Conservation (phyloP, 163 green algal species). For the Trebouxia gelatinosa region DNA sequence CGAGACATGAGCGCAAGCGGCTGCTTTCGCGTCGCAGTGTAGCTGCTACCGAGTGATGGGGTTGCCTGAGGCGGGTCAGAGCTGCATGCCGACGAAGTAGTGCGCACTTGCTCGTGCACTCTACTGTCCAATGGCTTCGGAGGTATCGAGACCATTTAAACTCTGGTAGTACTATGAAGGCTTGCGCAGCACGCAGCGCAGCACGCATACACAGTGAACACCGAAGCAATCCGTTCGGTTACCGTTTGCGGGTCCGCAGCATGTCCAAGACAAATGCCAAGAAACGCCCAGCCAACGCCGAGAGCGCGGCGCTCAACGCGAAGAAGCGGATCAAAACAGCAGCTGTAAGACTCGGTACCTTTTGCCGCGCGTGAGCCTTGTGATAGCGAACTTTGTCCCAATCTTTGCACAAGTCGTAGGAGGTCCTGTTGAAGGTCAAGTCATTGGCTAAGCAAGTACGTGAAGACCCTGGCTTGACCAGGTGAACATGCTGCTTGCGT, state of each 20-base stretch:
- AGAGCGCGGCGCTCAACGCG: neutral
- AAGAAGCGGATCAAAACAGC: slow-evolving; percentile 32
- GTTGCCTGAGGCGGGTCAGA: no score
- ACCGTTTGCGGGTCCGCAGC: neutral
- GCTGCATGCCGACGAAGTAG: no score
- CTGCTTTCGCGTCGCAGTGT: no score
- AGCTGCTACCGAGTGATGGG: no score
- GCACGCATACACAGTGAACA: no score
- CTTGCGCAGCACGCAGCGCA: no score
- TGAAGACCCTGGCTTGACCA: slow-evolving; percentile 41
- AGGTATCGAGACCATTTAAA: no score
- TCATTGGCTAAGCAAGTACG: slow-evolving; percentile 40
- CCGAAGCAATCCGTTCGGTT: no score
- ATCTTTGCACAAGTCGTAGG: slow-evolving; percentile 29
- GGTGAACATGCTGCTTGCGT: slow-evolving; percentile 31
- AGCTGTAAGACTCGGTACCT: slow-evolving; percentile 3
- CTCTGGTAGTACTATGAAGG: no score
- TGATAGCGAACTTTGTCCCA: neutral
- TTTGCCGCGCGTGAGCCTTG: neutral
- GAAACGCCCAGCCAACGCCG: slow-evolving; percentile 7
- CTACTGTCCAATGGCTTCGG: no score
- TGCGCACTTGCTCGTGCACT: no score
- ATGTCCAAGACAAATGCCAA: slow-evolving; percentile 31
- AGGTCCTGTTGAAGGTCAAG: slow-evolving; percentile 53
- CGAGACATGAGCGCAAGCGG: no score